These are phyloP conservation scores for Ophiorrhiza pumila DNA, from an alignment of 257 asterid genomes.

Conservation along the genomic window DNA sequence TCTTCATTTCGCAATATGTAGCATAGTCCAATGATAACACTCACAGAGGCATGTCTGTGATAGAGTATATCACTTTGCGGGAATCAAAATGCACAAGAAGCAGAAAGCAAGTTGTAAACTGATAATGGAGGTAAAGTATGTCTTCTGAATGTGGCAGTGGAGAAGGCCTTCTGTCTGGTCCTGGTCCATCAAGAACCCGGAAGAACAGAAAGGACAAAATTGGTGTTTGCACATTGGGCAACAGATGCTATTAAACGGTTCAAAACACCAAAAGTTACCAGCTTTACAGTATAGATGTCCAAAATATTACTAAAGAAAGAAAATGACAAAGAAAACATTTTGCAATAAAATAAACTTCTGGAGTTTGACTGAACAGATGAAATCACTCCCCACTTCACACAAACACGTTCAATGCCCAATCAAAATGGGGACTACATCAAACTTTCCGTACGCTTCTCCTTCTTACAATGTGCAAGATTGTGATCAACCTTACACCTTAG, in stretches of 20 bases:
- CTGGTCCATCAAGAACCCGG: not conserved
- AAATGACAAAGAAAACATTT: not conserved
- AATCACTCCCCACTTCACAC: not conserved
- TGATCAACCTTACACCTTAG: too few species aligned
- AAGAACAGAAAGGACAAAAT: not conserved
- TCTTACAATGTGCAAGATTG: not conserved
- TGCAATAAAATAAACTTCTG: not conserved
- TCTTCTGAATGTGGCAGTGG: too few species aligned
- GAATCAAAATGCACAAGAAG: not conserved
- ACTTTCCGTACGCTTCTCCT: not conserved
- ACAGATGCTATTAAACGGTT: not conserved
- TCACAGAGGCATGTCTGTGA: too few species aligned
- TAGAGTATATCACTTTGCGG: too few species aligned
- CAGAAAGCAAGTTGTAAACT: not conserved
- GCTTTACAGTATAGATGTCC: not conserved
- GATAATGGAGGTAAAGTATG: too few species aligned
- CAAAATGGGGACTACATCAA: not conserved
- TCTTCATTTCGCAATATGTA: not conserved
- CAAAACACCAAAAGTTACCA: not conserved
- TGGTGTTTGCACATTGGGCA: not conserved
- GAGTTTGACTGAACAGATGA: not conserved
- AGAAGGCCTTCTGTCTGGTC: not conserved
- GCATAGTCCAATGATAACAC: too few species aligned
- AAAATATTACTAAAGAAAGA: not conserved
- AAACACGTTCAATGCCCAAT: not conserved